Evolutionary conservation across 176 grass and related monocot species (phyloP), one percentile per base, ranked within the genome.

Genomic region (Aechmea fasciata): DNA sequence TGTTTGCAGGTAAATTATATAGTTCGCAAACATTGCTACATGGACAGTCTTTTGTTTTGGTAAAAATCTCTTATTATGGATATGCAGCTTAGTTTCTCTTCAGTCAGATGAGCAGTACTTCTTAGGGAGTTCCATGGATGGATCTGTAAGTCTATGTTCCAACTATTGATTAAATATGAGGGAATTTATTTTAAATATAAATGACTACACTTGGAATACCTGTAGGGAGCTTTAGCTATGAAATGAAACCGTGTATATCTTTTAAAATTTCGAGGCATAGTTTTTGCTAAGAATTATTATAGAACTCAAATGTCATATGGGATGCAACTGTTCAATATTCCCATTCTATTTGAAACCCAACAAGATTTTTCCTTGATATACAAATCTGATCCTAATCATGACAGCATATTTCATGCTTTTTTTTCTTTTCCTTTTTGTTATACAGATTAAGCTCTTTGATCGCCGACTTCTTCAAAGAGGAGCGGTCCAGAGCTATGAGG

Each of bases 391-490:
- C 54, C 54, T 59, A 19, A 14, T 59, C 2, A n/a, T 59, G 54
- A 59, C 20, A 18, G 14, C n/a, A 59, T 59, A 19, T 59, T 14
- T 19, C 54, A 59, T n/a, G 11, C 54, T 73, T 2, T 64, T 63
- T 82, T 82, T 20, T 74, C 33, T 8, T 14, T 49, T 57, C 25
- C 13, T 71, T 22, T 19, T 18, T 8, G 41, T 68, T 11, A 51
- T 87, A 57, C 78, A 96, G 93, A 96, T 96, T 63, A 85, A 96
- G 57, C 86, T 96, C 47, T 96, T 92, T 72, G 93, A 96, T 81
- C 71, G 83, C 33, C 93, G 93, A 75, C 76, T 86, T 48, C 73
- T 82, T 57, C 71, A 86, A 51, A 89, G 83, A 69, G 93, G 83
- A 70, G 81, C 71, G 48, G 80, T 92, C 69, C 93, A 96, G 66